A percentile compares a stretch with the other conserved stretches of the same genome.
Evolutionary conservation across 192 early-diverging fungal genomes (phyloP).

Genomic region (Backusella circina): DNA sequence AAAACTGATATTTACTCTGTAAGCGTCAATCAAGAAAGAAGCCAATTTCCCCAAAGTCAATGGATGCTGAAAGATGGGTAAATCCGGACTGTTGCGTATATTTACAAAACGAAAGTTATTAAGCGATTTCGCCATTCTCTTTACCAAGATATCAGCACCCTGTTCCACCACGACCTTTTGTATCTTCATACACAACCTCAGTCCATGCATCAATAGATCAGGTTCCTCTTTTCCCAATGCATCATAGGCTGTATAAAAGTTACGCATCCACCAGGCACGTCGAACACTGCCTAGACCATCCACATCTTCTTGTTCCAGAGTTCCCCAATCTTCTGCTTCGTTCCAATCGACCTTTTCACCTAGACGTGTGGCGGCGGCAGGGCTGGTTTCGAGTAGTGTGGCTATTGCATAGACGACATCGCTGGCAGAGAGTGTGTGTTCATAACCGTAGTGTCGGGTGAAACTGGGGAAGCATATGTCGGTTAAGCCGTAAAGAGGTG

Average conservation of each 20-base stretch:
- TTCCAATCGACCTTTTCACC: constrained; percentile 34
- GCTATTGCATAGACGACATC: constrained; percentile 81
- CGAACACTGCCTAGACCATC: constrained; percentile 9
- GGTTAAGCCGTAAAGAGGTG: constrained; percentile 75
- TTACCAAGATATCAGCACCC: constrained; percentile 77
- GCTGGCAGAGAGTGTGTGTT: constrained; percentile 61
- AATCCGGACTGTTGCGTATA: constrained; percentile 52
- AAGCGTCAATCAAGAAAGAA: constrained; percentile 78
- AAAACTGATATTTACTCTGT: constrained; percentile 42
- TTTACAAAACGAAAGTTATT: constrained; percentile 73
- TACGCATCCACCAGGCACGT: constrained; percentile 59
- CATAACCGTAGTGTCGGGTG: constrained; percentile 71
- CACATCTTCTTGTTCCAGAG: not conserved
- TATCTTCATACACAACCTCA: constrained; percentile 69
- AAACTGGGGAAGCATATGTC: constrained; percentile 81
- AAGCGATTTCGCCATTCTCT: constrained; percentile 70
- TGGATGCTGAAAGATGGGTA: constrained; percentile 55
- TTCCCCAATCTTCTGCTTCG: constrained; percentile 27
- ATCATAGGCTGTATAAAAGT: constrained; percentile 91
- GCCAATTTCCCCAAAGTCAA: constrained; percentile 74
- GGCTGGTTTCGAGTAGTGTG: constrained; percentile 61
- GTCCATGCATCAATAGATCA: constrained; percentile 49
- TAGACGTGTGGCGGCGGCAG: constrained; percentile 33
- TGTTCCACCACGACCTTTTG: constrained; percentile 78
- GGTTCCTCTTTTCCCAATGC: constrained; percentile 49